phyloP scores from a whole-genome alignment of 306 rosid genomes.

The Ormosia semicastrata region DNA sequence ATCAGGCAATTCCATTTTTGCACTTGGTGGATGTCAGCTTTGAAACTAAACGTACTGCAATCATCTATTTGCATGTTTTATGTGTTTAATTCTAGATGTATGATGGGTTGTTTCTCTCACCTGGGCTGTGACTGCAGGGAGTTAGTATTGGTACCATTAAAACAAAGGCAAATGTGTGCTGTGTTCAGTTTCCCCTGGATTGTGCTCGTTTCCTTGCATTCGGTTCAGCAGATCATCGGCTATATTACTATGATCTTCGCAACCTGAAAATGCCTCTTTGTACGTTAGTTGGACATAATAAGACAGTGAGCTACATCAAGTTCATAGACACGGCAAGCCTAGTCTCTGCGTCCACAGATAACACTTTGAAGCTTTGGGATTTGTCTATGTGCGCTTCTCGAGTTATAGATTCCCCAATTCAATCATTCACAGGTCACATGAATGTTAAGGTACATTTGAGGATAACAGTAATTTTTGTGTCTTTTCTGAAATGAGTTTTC shows the following conservation, averaged over 20 bases:
- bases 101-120: slow-evolving; percentile 81
- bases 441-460: slow-evolving; percentile 78
- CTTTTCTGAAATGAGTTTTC: neutral
- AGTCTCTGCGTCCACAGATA: slow-evolving; percentile 91
- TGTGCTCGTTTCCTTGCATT: slow-evolving; percentile 83
- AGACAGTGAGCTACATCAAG: slow-evolving; percentile 92
- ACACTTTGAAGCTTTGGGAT: slow-evolving; percentile 97
- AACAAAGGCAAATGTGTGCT: slow-evolving; percentile 95
- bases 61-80: slow-evolving; percentile 64
- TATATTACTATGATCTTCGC: slow-evolving; percentile 91
- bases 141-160: slow-evolving; percentile 84
- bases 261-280: slow-evolving; percentile 70
- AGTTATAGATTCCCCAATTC: slow-evolving; percentile 75
- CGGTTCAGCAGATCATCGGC: slow-evolving; percentile 93
- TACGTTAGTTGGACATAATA: slow-evolving; percentile 81
- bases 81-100: slow-evolving; percentile 55
- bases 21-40: slow-evolving; percentile 98
- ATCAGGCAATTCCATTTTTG: slow-evolving; percentile 99
- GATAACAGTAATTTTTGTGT: neutral
- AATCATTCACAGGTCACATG: slow-evolving; percentile 78
- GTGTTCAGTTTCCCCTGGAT: slow-evolving; percentile 87
- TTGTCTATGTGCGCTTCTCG: slow-evolving; percentile 76
- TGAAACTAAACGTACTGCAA: slow-evolving; percentile 95
- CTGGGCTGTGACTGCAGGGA: slow-evolving; percentile 89
- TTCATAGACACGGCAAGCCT: slow-evolving; percentile 66